Base-by-base conservation (phyloP, 2,329 filamentous ascomycete species). In the Xylariomycetidae sp. region DNA sequence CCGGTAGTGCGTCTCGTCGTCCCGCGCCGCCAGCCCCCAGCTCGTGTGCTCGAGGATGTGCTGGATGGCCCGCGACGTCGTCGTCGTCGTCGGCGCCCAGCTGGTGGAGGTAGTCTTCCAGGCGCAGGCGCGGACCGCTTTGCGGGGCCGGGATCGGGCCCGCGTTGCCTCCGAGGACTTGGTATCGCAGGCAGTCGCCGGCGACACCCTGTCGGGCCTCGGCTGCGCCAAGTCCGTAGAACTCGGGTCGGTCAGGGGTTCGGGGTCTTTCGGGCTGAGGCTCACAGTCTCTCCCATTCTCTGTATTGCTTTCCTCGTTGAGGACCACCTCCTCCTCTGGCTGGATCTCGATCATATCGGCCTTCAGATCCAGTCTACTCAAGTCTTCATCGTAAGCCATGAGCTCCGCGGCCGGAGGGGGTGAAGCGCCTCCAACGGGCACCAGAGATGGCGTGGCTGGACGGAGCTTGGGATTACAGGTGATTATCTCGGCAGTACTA, bases 1-100 rank as follows among this genome's bases (percentile, higher is more conserved):
- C 1, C 56, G 56, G n/a, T 38, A 39, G 30, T 25, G 32, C 13
- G 32, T 13, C 10, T 29, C 20, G 3, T 35, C 32, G 10, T 35
- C 32, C 2, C 12, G 6, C 6, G 19, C 19, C 10, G n/a, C 4
- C 12, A 13, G 19, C 8, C 16, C 14, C 37, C 37, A 32, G 10
- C 28, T 35, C 3, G 15, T 26, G 12, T 26, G 3, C 19, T 25
- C 15, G 6, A 39, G 37, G 10, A 30, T 27, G n/a, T 19, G 2
- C 6, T 27, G 9, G 9, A 35, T 32, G 5, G 15, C n/a, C n/a
- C n/a, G n/a, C 9, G 19, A 7, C 10, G 13, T 15, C 13, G 14
- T 20, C 13, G n/a, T 36, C 18, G 19, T 18, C 3, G 15, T 15
- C 10, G n/a, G 19, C 14, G 4, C 16, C 17, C 17, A 35, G 25